phyloP scores from a whole-genome alignment of 1,139 yeast genomes.

The Nakaseomyces uthaithaninus region DNA sequence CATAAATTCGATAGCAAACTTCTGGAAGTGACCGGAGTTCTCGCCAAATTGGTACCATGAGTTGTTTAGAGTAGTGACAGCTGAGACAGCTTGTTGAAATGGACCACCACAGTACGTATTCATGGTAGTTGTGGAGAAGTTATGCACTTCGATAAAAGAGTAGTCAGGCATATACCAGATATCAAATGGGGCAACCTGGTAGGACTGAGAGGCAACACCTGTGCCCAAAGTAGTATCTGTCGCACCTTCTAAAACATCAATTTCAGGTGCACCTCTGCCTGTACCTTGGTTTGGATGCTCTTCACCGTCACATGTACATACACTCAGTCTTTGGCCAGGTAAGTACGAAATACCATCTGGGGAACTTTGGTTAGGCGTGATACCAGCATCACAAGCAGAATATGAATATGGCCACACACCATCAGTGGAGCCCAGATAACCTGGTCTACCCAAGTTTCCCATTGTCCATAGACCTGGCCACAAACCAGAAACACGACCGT shows the following conservation, averaged over 20 bases:
- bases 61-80: slow-evolving; percentile 55
- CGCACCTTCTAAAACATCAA: slow-evolving; percentile 74
- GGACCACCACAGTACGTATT: slow-evolving; percentile 78
- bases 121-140: slow-evolving; percentile 54
- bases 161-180: slow-evolving; percentile 81
- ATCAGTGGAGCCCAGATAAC: slow-evolving; percentile 66
- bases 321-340: slow-evolving; percentile 63
- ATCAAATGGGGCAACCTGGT: slow-evolving; percentile 77
- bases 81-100: slow-evolving; percentile 75
- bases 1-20: slow-evolving; percentile 66
- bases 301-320: slow-evolving; percentile 64
- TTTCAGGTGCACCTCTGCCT: slow-evolving; percentile 86
- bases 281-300: slow-evolving; percentile 71
- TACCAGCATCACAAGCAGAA: slow-evolving; percentile 73
- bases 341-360: slow-evolving; percentile 70
- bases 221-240: slow-evolving; percentile 40
- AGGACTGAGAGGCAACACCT: slow-evolving; percentile 72
- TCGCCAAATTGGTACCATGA: slow-evolving; percentile 67
- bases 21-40: slow-evolving; percentile 45
- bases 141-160: slow-evolving; percentile 55
- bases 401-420: slow-evolving; percentile 87
- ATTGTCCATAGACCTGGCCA: slow-evolving; percentile 91
- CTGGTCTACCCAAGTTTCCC: slow-evolving; percentile 80
- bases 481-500: slow-evolving; percentile 58
- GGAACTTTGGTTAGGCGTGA: slow-evolving; percentile 75